phyloP scores from a whole-genome alignment of 495 filamentous ascomycete species.

The Penicillium bovifimosum region DNA sequence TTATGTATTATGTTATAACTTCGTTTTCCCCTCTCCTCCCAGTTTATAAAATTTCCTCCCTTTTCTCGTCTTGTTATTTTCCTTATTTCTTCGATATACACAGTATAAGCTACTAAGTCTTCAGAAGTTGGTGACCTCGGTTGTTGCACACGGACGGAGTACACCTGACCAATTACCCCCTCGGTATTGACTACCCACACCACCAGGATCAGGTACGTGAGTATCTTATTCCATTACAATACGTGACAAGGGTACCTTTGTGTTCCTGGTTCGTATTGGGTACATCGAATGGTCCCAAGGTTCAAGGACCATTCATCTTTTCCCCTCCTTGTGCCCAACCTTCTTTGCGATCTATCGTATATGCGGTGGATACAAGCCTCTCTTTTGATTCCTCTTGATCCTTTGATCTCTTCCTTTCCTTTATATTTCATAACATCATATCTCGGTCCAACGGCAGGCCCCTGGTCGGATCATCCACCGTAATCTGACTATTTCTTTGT shows the following conservation, averaged over 20 bases:
- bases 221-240: neutral
- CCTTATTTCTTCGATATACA: conserved; percentile 2
- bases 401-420: neutral
- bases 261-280: neutral
- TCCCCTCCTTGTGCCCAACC: conserved; percentile 12
- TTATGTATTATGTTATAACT: neutral
- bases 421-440: conserved; percentile 2
- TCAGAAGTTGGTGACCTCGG: too few relatives aligned
- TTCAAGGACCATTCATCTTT: neutral
- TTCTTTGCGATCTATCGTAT: conserved; percentile 15
- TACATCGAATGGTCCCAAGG: neutral
- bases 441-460: conserved; percentile 1
- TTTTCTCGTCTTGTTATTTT: conserved; percentile 6
- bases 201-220: conserved; percentile 9
- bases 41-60: conserved; percentile 10
- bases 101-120: too few relatives aligned
- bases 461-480: conserved; percentile 13
- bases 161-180: neutral
- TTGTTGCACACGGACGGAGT: neutral
- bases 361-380: neutral
- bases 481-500: conserved; percentile 22
- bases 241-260: neutral
- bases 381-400: neutral
- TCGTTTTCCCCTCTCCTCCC: conserved; percentile 3
- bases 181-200: neutral